phyloP scores from a whole-genome alignment of 1,284 basidiomycete species.

The Ganoderma lucidum region DNA sequence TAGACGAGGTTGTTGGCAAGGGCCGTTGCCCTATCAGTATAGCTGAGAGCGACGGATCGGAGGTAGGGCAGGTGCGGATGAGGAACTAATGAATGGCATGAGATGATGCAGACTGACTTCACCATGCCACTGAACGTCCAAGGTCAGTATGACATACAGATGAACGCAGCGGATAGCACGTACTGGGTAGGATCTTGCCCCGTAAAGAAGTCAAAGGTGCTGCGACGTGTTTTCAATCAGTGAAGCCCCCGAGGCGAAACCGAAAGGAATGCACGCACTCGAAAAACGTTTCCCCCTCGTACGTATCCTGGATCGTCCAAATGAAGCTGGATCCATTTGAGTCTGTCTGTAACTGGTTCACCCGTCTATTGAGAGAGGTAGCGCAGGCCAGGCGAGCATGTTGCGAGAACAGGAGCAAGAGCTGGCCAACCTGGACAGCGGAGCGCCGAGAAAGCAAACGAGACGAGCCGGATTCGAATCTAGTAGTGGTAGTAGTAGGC shows the following conservation, averaged over 20 bases:
- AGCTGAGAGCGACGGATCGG: slow-evolving; percentile 46
- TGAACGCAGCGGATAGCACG: slow-evolving; percentile 33
- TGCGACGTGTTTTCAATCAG: slow-evolving; percentile 37
- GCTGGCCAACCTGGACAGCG: slow-evolving; percentile 14
- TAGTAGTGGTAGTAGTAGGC: slow-evolving; percentile 15
- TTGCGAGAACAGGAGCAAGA: slow-evolving; percentile 26
- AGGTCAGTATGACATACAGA: slow-evolving; percentile 24
- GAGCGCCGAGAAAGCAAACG: background rate
- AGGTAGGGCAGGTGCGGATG: background rate
- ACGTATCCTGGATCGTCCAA: slow-evolving; percentile 49
- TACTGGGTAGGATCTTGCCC: slow-evolving; percentile 72
- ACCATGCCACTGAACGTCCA: slow-evolving; percentile 60
- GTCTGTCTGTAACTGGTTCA: slow-evolving; percentile 36
- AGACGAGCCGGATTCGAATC: slow-evolving; percentile 13
- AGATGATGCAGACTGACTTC: slow-evolving; percentile 51
- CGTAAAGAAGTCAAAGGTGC: slow-evolving; percentile 66
- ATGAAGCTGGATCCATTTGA: slow-evolving; percentile 40
- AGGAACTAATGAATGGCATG: no score
- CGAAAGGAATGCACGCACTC: slow-evolving; percentile 38
- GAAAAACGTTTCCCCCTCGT: slow-evolving; percentile 45
- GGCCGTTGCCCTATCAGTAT: slow-evolving; percentile 58
- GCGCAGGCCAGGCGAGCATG: slow-evolving; percentile 23
- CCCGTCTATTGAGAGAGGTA: slow-evolving; percentile 30
- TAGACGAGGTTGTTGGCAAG: slow-evolving; percentile 57
- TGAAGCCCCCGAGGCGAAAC: background rate